A percentile compares a stretch with the other conserved stretches of the same genome.
Evolutionary conservation across 108 stramenopile genomes (phyloP).

Genomic region (Seminavis robusta): DNA sequence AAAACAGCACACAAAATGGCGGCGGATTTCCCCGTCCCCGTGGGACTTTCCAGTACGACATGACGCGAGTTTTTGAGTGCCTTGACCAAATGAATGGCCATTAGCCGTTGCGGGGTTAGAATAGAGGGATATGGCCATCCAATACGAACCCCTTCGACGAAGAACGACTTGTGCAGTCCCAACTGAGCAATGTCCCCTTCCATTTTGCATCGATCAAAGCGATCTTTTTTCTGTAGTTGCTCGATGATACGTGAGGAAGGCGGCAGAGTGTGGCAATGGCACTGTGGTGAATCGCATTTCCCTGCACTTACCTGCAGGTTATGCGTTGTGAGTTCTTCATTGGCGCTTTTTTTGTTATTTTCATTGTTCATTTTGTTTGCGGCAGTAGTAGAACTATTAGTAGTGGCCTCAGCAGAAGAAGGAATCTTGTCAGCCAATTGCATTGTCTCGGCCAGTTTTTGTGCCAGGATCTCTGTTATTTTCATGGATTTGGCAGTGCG

Average conservation of each 20-base stretch:
- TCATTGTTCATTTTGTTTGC: not conserved
- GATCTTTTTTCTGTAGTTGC: not conserved
- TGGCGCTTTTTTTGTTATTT: not conserved
- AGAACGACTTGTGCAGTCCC: conserved; percentile 45
- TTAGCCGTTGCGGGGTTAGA: conserved; percentile 72
- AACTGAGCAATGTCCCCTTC: conserved; percentile 64
- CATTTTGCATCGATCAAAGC: conserved; percentile 21
- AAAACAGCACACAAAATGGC: conserved; percentile 71
- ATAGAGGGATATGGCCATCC: conserved; percentile 72
- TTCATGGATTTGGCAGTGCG: too few relatives aligned
- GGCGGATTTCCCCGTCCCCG: conserved; percentile 79
- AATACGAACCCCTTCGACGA: conserved; percentile 60
- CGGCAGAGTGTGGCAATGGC: not conserved
- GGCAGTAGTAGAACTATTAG: not conserved
- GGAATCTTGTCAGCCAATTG: too few relatives aligned
- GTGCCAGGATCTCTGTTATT: too few relatives aligned
- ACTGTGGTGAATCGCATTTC: too few relatives aligned
- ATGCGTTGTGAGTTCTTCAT: not conserved
- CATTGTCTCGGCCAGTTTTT: too few relatives aligned
- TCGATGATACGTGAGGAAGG: not conserved
- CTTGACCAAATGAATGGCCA: conserved; percentile 67
- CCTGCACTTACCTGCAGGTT: not conserved
- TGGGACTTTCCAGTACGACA: conserved; percentile 76
- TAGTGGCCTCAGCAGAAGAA: too few relatives aligned
- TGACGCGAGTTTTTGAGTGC: conserved; percentile 59